A percentile compares a stretch with the other conserved stretches of the same genome.
phyloP scores from a whole-genome alignment of 257 asterid genomes.

The Ballota nigra region DNA sequence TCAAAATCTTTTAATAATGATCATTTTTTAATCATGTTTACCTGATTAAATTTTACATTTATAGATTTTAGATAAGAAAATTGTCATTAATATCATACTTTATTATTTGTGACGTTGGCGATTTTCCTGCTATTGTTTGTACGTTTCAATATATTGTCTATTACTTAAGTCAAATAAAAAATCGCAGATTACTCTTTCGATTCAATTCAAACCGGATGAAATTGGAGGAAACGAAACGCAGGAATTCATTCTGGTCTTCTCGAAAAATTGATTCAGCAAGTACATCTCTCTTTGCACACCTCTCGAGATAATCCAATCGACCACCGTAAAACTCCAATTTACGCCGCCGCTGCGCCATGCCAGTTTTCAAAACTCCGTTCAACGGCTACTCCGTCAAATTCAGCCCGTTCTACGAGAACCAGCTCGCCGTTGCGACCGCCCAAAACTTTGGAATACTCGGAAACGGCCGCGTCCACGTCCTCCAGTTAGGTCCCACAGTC shows the following conservation, averaged over 20 bases:
- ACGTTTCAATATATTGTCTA: too few relatives aligned
- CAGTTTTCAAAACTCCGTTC: constrained; percentile 77
- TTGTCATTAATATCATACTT: too few relatives aligned
- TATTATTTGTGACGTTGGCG: too few relatives aligned
- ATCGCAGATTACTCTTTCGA: not conserved
- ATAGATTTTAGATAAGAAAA: too few relatives aligned
- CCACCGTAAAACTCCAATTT: constrained; percentile 18
- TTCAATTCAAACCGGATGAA: constrained; percentile 26
- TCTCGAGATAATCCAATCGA: constrained; percentile 28
- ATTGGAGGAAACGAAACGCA: constrained; percentile 26
- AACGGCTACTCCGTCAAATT: constrained; percentile 91
- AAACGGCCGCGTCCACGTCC: constrained; percentile 92
- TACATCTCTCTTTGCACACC: constrained; percentile 22
- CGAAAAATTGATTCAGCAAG: constrained; percentile 26
- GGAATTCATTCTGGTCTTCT: constrained; percentile 13
- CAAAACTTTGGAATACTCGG: constrained; percentile 97
- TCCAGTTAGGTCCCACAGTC: constrained; percentile 68
- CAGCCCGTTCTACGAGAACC: constrained; percentile 91
- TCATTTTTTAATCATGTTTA: too few relatives aligned
- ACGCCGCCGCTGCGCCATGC: constrained; percentile 53
- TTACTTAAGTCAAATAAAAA: too few relatives aligned
- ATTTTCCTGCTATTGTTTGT: too few relatives aligned
- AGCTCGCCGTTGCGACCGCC: constrained; percentile 84
- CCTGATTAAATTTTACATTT: too few relatives aligned
- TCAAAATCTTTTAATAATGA: too few relatives aligned